phyloP scores from a whole-genome alignment of 345 rosid species.

The Eucalyptus guilfoylei region DNA sequence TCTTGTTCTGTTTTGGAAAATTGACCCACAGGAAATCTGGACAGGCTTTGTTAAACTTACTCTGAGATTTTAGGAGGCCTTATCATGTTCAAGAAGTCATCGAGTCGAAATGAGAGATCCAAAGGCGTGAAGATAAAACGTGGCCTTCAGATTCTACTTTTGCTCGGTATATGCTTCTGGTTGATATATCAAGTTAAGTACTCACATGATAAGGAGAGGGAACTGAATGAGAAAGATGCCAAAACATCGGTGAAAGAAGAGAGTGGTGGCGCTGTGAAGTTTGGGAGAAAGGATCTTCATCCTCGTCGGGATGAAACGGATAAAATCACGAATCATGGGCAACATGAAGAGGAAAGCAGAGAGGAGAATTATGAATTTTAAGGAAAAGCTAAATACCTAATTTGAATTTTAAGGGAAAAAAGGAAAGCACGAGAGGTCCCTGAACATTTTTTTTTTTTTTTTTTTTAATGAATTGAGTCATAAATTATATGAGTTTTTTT shows the following conservation, averaged over 20 bases:
- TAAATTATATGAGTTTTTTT: neutral
- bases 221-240: conserved; percentile 35
- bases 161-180: conserved; percentile 80
- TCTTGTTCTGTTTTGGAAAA: too few species aligned
- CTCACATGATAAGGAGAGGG: conserved; percentile 80
- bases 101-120: conserved; percentile 56
- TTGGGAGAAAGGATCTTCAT: conserved; percentile 68
- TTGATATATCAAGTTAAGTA: conserved; percentile 75
- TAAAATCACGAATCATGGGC: neutral
- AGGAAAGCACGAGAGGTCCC: too few species aligned
- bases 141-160: conserved; percentile 62
- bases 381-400: neutral
- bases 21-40: too few species aligned
- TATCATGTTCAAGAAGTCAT: conserved; percentile 48
- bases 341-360: conserved; percentile 14
- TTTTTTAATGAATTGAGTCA: neutral
- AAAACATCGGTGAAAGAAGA: conserved; percentile 3
- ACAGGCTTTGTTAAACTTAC: neutral
- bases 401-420: neutral
- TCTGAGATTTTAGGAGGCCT: neutral
- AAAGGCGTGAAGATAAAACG: conserved; percentile 54
- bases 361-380: conserved; percentile 11
- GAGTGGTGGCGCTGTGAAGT: conserved; percentile 15
- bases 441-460: too few species aligned
- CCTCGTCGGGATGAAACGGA: conserved; percentile 19